Conservation (phyloP, 495 filamentous ascomycete species). For the Neurospora sp. region DNA sequence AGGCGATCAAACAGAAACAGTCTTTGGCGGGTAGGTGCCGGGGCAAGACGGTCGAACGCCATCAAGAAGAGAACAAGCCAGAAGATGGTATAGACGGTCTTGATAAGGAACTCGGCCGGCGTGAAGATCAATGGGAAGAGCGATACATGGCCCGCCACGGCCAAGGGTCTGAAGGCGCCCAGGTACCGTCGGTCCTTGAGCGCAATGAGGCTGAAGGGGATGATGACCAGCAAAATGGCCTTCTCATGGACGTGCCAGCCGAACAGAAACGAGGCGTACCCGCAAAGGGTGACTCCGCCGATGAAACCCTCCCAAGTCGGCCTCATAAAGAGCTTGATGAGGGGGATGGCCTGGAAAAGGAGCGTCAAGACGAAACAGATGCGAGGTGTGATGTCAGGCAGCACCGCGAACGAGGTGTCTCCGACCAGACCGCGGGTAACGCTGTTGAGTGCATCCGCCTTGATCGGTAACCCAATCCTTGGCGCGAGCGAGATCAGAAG, state of each 20-base stretch:
- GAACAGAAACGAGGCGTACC: slow-evolving; percentile 92
- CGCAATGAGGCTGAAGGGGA: slow-evolving; percentile 90
- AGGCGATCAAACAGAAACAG: slow-evolving; percentile 87
- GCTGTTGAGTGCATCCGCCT: slow-evolving; percentile 66
- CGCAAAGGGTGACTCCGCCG: slow-evolving; percentile 85
- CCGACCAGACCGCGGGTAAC: slow-evolving; percentile 89
- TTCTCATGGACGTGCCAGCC: slow-evolving; percentile 99
- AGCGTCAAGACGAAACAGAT: slow-evolving; percentile 77
- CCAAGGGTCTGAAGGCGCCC: slow-evolving; percentile 82
- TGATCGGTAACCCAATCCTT: slow-evolving; percentile 59
- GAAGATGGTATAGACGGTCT: slow-evolving; percentile 84
- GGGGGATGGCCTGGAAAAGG: slow-evolving; percentile 66
- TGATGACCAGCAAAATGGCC: slow-evolving; percentile 85
- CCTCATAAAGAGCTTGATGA: slow-evolving; percentile 70
- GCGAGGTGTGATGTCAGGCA: slow-evolving; percentile 74
- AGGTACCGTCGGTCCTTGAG: slow-evolving; percentile 87
- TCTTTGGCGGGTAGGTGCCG: slow-evolving; percentile 59
- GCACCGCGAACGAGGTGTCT: slow-evolving; percentile 88
- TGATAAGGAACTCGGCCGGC: slow-evolving; percentile 80
- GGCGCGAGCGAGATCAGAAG: slow-evolving; percentile 78
- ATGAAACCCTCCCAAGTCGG: slow-evolving; percentile 84
- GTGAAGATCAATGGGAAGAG: slow-evolving; percentile 93
- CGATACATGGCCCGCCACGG: slow-evolving; percentile 88
- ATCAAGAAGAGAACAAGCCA: slow-evolving; percentile 84
- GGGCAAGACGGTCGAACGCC: slow-evolving; percentile 78